Percentiles rank a stretch among this genome's conserved stretches.
phyloP scores from a whole-genome alignment of 2,329 filamentous ascomycete species.

The Colletotrichum falcatum region DNA sequence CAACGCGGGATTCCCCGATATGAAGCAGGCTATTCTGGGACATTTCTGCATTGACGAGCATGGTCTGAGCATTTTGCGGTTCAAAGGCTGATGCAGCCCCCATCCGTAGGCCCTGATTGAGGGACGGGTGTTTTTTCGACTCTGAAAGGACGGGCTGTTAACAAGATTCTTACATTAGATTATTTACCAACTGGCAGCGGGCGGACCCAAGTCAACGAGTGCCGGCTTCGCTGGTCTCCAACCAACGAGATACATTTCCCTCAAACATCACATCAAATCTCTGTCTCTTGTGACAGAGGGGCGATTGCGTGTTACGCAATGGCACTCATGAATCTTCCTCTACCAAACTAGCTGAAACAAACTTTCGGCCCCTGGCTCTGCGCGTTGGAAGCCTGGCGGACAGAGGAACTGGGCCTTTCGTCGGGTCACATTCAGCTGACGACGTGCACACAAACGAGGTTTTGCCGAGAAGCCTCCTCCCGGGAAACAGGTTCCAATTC shows the following conservation, averaged over 20 bases:
- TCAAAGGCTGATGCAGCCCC: neutral
- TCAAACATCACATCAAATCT: neutral
- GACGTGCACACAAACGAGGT: slow-evolving; percentile 20
- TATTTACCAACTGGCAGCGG: neutral
- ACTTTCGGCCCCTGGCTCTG: slow-evolving; percentile 19
- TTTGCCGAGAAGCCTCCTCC: slow-evolving; percentile 38
- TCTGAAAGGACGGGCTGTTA: neutral
- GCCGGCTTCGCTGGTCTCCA: neutral
- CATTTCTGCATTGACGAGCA: slow-evolving; percentile 34
- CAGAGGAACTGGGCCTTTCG: neutral
- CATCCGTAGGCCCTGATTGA: neutral
- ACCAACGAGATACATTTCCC: neutral
- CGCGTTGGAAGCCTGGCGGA: slow-evolving; percentile 2
- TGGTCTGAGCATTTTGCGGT: slow-evolving; percentile 20
- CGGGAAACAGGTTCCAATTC: slow-evolving; percentile 40
- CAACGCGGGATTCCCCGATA: slow-evolving; percentile 35
- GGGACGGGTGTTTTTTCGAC: neutral
- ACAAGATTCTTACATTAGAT: neutral
- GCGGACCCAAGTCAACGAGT: slow-evolving; percentile 1
- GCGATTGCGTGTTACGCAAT: slow-evolving; percentile 20
- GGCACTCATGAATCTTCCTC: slow-evolving; percentile 9
- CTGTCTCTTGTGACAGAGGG: neutral
- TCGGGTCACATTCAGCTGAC: slow-evolving; percentile 6
- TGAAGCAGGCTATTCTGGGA: slow-evolving; percentile 35
- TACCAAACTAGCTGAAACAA: slow-evolving; percentile 36